Base-by-base conservation (phyloP, 176 grass and related monocot genomes). In the Pontederia crassipes region DNA sequence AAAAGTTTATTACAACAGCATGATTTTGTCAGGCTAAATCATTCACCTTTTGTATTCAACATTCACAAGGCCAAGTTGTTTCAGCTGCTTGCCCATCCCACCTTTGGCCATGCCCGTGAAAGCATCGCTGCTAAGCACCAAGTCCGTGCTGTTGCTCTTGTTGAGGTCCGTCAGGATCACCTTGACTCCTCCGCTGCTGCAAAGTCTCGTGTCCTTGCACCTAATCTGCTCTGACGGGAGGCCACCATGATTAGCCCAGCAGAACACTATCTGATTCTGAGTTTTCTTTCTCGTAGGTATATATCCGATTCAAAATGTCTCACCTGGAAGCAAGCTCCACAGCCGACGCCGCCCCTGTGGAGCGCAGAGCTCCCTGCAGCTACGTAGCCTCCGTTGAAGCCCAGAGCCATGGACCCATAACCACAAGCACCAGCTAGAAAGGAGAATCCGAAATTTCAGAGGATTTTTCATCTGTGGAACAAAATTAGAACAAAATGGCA, bases 271-370 rank as follows among this genome's bases (percentile, higher is more conserved):
- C 26, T 60, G 8, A 59, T 53, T 13, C n/a, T 15, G 57, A 57
- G 29, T 24, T 24, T 24, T 24, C 20, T 24, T 24, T 24, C 20
- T 24, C 20, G 20, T 24, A 24, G 20, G 20, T 24, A 24, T 24
- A 24, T 24, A 24, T 24, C 20, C 20, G 20, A 24, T 24, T 24
- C 20, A 24, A 24, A 24, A 24, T 24, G 20, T 28, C 11, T 14
- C n/a, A 72, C 90, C 87, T 86, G 94, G 58, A 70, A 92, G 65
- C 94, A 98, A 29, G 81, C 88, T 46, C 94, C 94, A 67, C 94
- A 98, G 58, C 88, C 76, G 18, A 83, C 52, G 40, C 94, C 88
- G 9, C 27, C 71, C 1, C 88, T 54, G 85, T 86, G 82, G 28
- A 98, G 79, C 1, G 54, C 50, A 20, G 71, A 78, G 59, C 71